Percentiles rank a stretch among this genome's conserved stretches.
Evolutionary conservation across 805 yeast genomes (phyloP).

Genomic region (Hanseniaspora thailandica): DNA sequence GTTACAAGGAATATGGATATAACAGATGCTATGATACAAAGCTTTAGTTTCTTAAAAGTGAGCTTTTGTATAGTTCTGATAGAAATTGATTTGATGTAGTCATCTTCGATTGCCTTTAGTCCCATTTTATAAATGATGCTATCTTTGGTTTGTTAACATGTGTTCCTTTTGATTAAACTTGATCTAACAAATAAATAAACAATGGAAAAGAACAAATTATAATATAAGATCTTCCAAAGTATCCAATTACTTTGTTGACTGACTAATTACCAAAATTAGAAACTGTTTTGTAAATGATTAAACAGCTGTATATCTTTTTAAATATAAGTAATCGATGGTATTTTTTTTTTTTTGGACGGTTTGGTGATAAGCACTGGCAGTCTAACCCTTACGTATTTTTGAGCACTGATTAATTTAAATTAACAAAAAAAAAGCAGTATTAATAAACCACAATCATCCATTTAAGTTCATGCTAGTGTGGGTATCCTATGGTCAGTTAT

Average conservation of each 20-base stretch:
- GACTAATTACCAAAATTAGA: no score
- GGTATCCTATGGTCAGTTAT: no score
- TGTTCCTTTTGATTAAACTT: not conserved
- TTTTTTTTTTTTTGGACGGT: not conserved
- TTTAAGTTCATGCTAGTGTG: no score
- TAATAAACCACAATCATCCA: no score
- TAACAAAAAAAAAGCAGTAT: no score
- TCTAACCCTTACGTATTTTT: no score
- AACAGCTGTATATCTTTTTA: not conserved
- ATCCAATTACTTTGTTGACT: no score
- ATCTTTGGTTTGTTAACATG: not conserved
- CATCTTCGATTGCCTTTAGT: not conserved
- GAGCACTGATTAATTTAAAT: no score
- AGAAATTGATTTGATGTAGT: not conserved
- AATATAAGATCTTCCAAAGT: no score
- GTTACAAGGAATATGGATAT: not conserved
- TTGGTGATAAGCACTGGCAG: not conserved
- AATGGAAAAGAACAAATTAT: no score
- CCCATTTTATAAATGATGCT: not conserved
- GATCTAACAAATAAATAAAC: no score
- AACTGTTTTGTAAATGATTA: not conserved
- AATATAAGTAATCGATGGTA: no score
- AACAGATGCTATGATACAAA: not conserved
- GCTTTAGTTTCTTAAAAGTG: not conserved
- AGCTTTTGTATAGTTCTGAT: not conserved